phyloP scores from a whole-genome alignment of 148 eudicot genomes.

The Rheum nobile region DNA sequence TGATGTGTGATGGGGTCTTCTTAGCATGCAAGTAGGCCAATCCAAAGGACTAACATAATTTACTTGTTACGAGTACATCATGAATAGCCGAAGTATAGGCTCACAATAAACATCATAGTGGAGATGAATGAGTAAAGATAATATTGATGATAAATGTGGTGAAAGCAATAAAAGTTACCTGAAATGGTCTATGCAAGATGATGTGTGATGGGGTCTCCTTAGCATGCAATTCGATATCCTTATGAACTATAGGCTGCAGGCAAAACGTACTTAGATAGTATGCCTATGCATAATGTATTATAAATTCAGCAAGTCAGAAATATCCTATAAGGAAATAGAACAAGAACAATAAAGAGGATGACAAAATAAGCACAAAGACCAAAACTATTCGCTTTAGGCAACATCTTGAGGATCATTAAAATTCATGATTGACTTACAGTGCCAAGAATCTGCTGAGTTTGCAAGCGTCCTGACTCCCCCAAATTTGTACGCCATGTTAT shows the following conservation, averaged over 20 bases:
- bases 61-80: background rate
- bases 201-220: conserved; percentile 55
- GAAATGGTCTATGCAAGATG: conserved; percentile 64
- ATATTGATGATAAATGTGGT: background rate
- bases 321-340: background rate
- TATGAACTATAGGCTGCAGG: conserved; percentile 73
- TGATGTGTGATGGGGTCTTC: background rate
- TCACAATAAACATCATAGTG: background rate
- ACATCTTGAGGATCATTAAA: background rate
- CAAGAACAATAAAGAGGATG: background rate
- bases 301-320: background rate
- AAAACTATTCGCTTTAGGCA: background rate
- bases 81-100: background rate
- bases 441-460: conserved; percentile 94
- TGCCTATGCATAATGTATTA: background rate
- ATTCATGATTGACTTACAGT: conserved; percentile 46
- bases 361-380: background rate
- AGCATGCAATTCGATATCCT: conserved; percentile 75
- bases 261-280: conserved; percentile 1
- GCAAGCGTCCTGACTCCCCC: conserved; percentile 99
- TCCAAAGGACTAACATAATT: background rate
- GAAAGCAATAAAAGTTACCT: conserved; percentile 25
- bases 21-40: background rate
- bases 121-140: background rate
- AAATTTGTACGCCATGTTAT: conserved; percentile 98